Evolutionary conservation across 2,329 filamentous ascomycete species (phyloP), one percentile per base, ranked within the genome.

Genomic region (Mycosphaerella sp.): DNA sequence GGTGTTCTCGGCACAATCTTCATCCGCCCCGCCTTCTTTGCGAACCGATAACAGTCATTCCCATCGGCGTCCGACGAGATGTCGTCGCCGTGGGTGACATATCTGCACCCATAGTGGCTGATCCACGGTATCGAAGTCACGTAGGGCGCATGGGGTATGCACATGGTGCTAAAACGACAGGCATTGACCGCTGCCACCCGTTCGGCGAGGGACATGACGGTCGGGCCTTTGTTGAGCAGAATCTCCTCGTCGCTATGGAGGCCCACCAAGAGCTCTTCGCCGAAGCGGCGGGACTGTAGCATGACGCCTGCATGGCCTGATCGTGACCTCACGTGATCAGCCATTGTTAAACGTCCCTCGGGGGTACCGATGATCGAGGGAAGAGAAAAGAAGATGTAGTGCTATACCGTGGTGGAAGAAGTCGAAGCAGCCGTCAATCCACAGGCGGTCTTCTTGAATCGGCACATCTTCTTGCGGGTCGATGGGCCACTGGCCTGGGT

Each of bases 351-450:
- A 40, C 10, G 21, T 25, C 21, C 21, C 21, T 25, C 21, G 6
- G 21, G 21, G 21, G 5, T 25, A 25, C 21, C 4, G 7, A 25
- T 25, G 21, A 25, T 25, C 3, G 21, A 25, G 21, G 21, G 21
- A 25, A 6, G 21, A 25, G 5, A 41, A 17, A 12, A 41, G 39
- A 21, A 41, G 39, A 34, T 16, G 18, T 44, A 41, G 36, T 41
- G 49, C 25, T 28, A 47, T 60, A 60, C 58, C 93, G 69, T 97
- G 93, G 70, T 98, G 93, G 73, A 90, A 94, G 73, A 98, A 98
- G 75, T 98, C 93, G 74, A 96, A 98, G 77, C 93, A 98, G 57
- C 93, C 93, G 69, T 98, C 93, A 21, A 98, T 87, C 94, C 94
- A 98, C 64, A 98, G 87, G 60, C 91, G 84, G 63, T 87, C 82